Evolutionary conservation across 2,329 filamentous ascomycete genomes (phyloP).

Genomic region (Celoporthe dispersa): DNA sequence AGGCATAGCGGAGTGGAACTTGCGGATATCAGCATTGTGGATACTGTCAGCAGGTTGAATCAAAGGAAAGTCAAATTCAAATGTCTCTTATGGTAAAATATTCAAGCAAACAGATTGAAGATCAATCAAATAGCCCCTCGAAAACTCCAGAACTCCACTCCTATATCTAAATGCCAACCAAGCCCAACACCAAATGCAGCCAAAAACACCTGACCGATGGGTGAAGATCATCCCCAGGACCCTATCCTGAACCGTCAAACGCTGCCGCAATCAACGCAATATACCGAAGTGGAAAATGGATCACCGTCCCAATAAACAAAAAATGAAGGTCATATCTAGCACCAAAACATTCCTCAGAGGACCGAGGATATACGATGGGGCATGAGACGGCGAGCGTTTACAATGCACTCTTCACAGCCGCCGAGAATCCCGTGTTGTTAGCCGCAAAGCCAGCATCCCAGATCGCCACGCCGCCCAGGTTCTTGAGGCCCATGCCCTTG

Average conservation of each 20-base stretch:
- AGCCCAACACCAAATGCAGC: neutral
- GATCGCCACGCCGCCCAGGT: constrained; percentile 23
- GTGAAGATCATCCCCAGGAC: neutral
- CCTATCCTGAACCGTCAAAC: neutral
- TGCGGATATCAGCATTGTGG: too few relatives aligned
- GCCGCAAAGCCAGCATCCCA: constrained; percentile 24
- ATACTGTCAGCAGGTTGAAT: too few relatives aligned
- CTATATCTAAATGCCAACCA: neutral
- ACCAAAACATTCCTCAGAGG: neutral
- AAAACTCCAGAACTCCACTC: neutral
- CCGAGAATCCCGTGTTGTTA: constrained; percentile 10
- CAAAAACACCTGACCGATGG: neutral
- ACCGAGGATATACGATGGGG: neutral
- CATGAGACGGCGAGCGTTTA: neutral
- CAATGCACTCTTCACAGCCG: constrained; percentile 19
- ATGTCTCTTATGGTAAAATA: too few relatives aligned
- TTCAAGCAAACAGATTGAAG: too few relatives aligned
- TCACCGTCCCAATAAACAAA: neutral
- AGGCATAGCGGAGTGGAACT: too few relatives aligned
- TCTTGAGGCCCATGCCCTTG: constrained; percentile 13
- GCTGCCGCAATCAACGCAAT: neutral
- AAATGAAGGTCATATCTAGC: neutral
- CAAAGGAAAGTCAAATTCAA: too few relatives aligned
- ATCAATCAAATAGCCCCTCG: neutral
- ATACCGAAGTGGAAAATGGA: neutral